Conservation (phyloP, 2,329 filamentous ascomycete genomes). For the Myriangium duriaei region DNA sequence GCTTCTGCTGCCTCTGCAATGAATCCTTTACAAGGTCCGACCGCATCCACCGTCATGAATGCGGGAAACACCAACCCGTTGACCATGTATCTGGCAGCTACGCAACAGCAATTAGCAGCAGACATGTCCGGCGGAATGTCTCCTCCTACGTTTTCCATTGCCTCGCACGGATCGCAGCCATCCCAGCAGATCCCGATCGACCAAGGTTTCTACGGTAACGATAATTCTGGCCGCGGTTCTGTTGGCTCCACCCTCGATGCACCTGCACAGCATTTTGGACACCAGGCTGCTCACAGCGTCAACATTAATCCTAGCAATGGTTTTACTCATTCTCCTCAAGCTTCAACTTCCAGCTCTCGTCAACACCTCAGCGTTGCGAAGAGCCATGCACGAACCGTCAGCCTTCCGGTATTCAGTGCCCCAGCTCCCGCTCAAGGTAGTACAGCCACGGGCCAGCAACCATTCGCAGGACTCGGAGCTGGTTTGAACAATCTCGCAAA, state of each 20-base stretch:
- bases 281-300: slow-evolving; percentile 40
- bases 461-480: slow-evolving; percentile 46
- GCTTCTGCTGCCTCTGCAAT: slow-evolving; percentile 41
- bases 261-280: slow-evolving; percentile 32
- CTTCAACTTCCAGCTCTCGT: slow-evolving; percentile 18
- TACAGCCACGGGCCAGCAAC: slow-evolving; percentile 26
- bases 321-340: slow-evolving; percentile 21
- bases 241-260: slow-evolving; percentile 21
- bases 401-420: slow-evolving; percentile 61
- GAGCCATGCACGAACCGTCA: slow-evolving; percentile 67
- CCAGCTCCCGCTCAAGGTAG: slow-evolving; percentile 13
- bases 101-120: slow-evolving; percentile 37
- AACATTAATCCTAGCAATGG: slow-evolving; percentile 33
- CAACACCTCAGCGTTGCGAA: slow-evolving; percentile 8
- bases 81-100: slow-evolving; percentile 66
- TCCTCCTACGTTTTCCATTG: slow-evolving; percentile 27
- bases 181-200: slow-evolving; percentile 50
- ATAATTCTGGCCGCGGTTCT: slow-evolving; percentile 44
- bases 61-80: slow-evolving; percentile 71
- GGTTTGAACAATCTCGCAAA: slow-evolving; percentile 43
- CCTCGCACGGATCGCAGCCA: slow-evolving; percentile 44
- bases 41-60: slow-evolving; percentile 65
- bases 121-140: slow-evolving; percentile 31
- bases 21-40: slow-evolving; percentile 49
- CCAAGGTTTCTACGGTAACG: slow-evolving; percentile 64